Conservation (phyloP, 371 early-diverging fungal genomes). For the Zancudomyces culisetae region DNA sequence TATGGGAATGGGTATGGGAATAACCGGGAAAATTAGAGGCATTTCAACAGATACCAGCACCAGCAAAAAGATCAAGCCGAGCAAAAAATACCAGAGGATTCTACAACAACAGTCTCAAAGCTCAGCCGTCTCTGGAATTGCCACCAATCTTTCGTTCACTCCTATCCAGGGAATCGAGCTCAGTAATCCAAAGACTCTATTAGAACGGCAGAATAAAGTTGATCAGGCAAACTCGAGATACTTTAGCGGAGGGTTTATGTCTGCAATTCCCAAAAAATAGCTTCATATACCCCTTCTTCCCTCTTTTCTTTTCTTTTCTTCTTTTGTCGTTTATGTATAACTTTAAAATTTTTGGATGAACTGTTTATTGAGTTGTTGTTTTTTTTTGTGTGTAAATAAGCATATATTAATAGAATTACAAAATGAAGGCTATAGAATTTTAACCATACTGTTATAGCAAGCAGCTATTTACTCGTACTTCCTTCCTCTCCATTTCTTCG, state of each 20-base stretch:
- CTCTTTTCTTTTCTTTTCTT: neutral
- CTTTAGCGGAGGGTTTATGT: conserved; percentile 52
- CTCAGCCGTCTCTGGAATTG: conserved; percentile 51
- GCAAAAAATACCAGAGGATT: conserved; percentile 35
- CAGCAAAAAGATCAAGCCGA: conserved; percentile 26
- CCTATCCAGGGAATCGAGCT: conserved; percentile 91
- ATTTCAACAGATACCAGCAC: conserved; percentile 42
- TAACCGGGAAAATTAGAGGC: conserved; percentile 51
- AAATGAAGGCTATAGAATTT: too few species aligned
- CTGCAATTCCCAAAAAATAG: conserved; percentile 31
- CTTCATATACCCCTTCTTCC: conserved; percentile 1
- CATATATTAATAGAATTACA: too few species aligned
- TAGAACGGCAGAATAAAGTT: conserved; percentile 29
- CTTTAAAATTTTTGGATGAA: too few species aligned
- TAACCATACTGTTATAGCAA: too few species aligned
- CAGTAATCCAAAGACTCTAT: conserved; percentile 60
- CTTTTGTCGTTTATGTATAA: neutral
- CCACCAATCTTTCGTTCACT: conserved; percentile 83
- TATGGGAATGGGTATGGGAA: too few species aligned
- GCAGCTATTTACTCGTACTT: too few species aligned
- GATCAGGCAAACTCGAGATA: conserved; percentile 58
- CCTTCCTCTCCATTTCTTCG: too few species aligned
- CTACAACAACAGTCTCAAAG: conserved; percentile 22
- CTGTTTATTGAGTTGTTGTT: too few species aligned
- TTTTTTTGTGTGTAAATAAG: too few species aligned